A percentile compares a stretch with the other conserved stretches of the same genome.
Evolutionary conservation across 208 protist species (phyloP).

Genomic region (Crithidia mellificae): DNA sequence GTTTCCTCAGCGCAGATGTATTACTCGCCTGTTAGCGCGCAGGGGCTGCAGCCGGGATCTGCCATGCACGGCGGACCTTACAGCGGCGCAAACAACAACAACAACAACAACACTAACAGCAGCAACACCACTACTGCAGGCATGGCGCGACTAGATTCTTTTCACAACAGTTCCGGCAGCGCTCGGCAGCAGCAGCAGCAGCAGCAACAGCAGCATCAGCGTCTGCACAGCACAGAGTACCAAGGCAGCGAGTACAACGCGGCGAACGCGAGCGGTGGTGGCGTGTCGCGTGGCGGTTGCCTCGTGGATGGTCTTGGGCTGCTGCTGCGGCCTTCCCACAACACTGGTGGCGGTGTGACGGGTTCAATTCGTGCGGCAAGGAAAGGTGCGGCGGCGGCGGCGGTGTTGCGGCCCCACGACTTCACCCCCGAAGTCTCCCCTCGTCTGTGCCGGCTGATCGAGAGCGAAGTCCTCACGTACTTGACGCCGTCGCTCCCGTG

Average conservation of each 20-base stretch:
- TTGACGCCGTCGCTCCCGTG: slow-evolving; percentile 51
- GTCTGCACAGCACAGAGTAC: slow-evolving; percentile 1
- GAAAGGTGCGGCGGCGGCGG: neutral
- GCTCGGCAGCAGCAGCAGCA: neutral
- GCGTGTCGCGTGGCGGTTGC: neutral
- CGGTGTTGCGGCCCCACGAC: neutral
- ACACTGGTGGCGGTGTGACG: too few species aligned
- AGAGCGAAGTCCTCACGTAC: slow-evolving; percentile 64
- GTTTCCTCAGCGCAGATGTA: slow-evolving; percentile 12
- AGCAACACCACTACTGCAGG: slow-evolving; percentile 4
- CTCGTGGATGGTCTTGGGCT: too few species aligned
- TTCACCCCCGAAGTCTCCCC: slow-evolving; percentile 73
- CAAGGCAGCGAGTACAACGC: slow-evolving; percentile 5
- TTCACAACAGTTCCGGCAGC: slow-evolving; percentile 14
- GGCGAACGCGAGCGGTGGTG: slow-evolving; percentile 12
- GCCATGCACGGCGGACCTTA: neutral
- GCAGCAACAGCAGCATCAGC: neutral
- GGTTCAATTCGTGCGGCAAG: too few species aligned
- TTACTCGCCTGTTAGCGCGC: neutral
- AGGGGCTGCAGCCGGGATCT: neutral
- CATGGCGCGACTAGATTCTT: neutral
- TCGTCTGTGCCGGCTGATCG: slow-evolving; percentile 56
- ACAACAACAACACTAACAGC: too few species aligned
- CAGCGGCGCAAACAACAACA: neutral
- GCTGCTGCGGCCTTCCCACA: neutral